Base-by-base conservation (phyloP, 2,329 filamentous ascomycete species). In the Cercospora zeina region DNA sequence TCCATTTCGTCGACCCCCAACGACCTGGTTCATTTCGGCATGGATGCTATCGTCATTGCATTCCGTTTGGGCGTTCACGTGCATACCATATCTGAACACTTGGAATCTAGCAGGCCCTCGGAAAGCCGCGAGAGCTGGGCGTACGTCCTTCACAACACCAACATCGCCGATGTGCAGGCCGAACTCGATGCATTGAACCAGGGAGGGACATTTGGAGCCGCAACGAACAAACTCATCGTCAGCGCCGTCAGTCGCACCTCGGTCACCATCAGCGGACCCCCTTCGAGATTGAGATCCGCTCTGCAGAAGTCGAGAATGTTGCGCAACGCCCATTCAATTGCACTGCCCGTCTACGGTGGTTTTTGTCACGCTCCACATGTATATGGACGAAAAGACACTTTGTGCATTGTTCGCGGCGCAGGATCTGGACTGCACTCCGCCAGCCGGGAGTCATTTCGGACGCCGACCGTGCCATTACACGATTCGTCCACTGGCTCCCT, bases 41-140 rank as follows among this genome's bases (percentile, higher is more conserved):
- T 76, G 0, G 72, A 82, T 57, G 75, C 71, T 1, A 67, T 81
- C 2, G 73, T 78, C 0, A 36, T 76, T 1, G 78, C 82, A 1
- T 83, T 83, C 61, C 74, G 81, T 1, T 70, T 83, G 3, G 80
- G 80, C 1, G 67, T 82, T 2, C 68, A 75, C 3, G 80, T 82
- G 0, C 64, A 76, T n/a, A 69, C 72, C 1, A 70, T 81, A 0
- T 82, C 81, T 0, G 67, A 76, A 42, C 76, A 77, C 24, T 63
- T 83, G 4, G 62, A 64, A 24, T n/a, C n/a, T n/a, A 36, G 36
- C 16, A 51, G 39, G 8, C 71, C 83, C 62, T 8, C 34, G 14
- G 34, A 36, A 14, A 36, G 8, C 8, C 34, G 34, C 8, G 34
- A 36, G 34, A 36, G 8, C 8, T 36, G 34, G 34, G 34, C 34